Evolutionary conservation across 768 basidiomycete genomes (phyloP), one percentile per base, ranked within the genome.

Genomic region (Boletus speciosus): DNA sequence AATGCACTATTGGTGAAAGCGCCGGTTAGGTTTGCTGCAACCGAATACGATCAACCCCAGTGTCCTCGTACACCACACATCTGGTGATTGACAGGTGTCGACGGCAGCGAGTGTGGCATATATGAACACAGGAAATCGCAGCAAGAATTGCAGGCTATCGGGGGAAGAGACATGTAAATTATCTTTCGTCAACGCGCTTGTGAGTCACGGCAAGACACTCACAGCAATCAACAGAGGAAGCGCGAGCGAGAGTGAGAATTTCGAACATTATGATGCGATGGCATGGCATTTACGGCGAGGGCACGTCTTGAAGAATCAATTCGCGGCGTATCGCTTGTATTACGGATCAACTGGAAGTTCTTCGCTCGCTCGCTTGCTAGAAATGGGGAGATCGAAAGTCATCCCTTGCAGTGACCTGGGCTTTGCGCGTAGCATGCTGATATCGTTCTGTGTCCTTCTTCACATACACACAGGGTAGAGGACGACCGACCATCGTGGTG

Each of bases 361-460:
- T 58, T 53, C 42, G 36, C 35, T 61, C 42, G 36, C 35, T 61
- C 60, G 60, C 60, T 62, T 61, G 23, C 44, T 47, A 16, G 50
- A 16, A 11, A 31, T 21, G 32, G 10, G 42, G 47, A 19, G 31
- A 35, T 32, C 31, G 19, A 23, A 5, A 4, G 19, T 4, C 27
- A 11, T 36, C 25, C 37, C 47, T 51, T 41, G 44, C 10, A 8
- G 25, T 37, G 47, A 48, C 23, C 19, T 9, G 4, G 5, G 47
- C 15, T 36, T 5, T 25, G 35, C 16, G 11, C 25, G 19, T 19
- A 37, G 29, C 19, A 6, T 14, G 15, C 11, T 11, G 29, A 12
- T 19, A 14, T 19, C 37, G 31, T 39, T 11, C 49, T 3, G 12
- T 32, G 37, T n/a, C 37, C 23, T 34, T 23, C 15, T 34, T 23